Evolutionary conservation across 2,329 filamentous ascomycete species (phyloP), one percentile per base, ranked within the genome.

Genomic region (Xenosphaeropsis pyriputrescens): DNA sequence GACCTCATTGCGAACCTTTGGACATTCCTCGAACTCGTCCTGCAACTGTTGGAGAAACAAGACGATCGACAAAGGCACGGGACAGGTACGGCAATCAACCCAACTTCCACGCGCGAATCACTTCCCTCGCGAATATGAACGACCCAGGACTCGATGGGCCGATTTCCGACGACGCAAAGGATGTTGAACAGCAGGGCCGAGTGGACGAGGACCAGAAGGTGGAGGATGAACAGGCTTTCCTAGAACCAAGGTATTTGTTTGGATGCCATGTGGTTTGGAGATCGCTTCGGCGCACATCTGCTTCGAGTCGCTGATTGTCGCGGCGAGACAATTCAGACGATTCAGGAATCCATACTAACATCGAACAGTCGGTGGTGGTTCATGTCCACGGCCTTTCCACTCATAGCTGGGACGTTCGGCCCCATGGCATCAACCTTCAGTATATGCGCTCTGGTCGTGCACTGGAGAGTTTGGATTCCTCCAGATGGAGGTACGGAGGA

Each of bases 401-500:
- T 95, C 53, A 69, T 91, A 9, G 85, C 86, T 2, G 86, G 85
- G 26, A 85, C 86, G 0, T 70, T 91, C 2, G 85, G 85, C 1
- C 88, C 88, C 0, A 72, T 93, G 8, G 88, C 88, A 2, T 93
- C 88, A 41, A 77, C 91, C 19, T 81, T 91, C 58, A 89, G 81
- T 40, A 85, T 94, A 41, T 85, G 82, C 43, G 84, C 86, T 6
- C 66, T 94, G n/a, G 83, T 85, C 1, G 77, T 75, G 18, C 74
- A 74, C 16, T 94, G 86, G 88, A 68, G 83, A 42, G 71, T 79
- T 53, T 63, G 64, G 35, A 58, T 71, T 5, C 54, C 57, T 1
- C 63, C 67, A 0, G 22, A 26, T 26, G 61, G 63, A 0, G 60
- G 67, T 5, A 53, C 66, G 2, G 76, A 70, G 41, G 64, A 62